These are phyloP conservation scores for Leccinum variicolor DNA, from an alignment of 768 basidiomycete genomes.

Conservation along the genomic window DNA sequence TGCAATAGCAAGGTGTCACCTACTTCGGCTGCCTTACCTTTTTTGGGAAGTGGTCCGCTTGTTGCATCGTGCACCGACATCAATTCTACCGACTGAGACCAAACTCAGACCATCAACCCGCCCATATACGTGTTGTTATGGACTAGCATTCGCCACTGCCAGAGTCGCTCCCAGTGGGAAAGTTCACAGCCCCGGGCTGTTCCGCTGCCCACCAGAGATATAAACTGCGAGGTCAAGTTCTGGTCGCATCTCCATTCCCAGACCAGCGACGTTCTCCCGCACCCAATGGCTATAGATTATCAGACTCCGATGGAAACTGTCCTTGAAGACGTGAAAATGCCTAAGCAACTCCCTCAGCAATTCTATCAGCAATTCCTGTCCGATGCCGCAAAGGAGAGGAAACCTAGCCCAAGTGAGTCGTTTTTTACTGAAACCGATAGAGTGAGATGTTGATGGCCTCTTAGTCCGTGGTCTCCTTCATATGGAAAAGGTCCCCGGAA, in stretches of 20 bases:
- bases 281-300: slow-evolving; percentile 7
- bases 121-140: background rate
- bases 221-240: background rate
- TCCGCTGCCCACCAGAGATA: background rate
- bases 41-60: background rate
- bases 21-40: background rate
- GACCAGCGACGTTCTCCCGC: background rate
- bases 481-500: slow-evolving; percentile 72
- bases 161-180: background rate
- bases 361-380: slow-evolving; percentile 65
- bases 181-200: background rate
- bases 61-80: background rate
- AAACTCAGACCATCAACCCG: background rate
- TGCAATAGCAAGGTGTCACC: background rate
- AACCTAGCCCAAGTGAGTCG: slow-evolving; percentile 59
- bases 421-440: background rate
- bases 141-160: background rate
- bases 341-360: slow-evolving; percentile 41
- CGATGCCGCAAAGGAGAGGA: slow-evolving; percentile 53
- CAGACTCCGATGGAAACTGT: background rate
- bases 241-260: background rate
- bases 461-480: slow-evolving; percentile 70
- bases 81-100: background rate
- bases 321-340: background rate
- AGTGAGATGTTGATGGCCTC: background rate